These are phyloP conservation scores for Euryodendron excelsum DNA, from an alignment of 148 eudicot genomes.

Conservation along the genomic window DNA sequence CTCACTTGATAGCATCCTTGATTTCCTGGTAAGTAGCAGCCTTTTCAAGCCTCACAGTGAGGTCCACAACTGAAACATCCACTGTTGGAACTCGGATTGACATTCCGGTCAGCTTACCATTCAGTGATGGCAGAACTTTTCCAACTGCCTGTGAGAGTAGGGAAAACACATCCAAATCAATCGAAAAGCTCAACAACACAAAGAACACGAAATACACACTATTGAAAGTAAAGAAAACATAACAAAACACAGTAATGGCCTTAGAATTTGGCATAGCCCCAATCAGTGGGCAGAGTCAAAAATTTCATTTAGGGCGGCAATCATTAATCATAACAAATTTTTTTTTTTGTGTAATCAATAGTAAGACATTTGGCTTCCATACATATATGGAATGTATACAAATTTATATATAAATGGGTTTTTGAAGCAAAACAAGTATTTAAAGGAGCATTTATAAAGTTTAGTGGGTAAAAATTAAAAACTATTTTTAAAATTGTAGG, in stretches of 20 bases:
- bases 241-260: background rate
- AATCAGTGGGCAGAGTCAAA: too few species aligned
- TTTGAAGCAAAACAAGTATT: too few species aligned
- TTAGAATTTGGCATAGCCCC: too few species aligned
- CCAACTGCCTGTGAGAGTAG: constrained; percentile 57
- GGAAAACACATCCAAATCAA: background rate
- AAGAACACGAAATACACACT: background rate
- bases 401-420: too few species aligned
- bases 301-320: too few species aligned
- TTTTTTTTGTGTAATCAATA: too few species aligned
- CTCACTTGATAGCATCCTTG: constrained; percentile 67
- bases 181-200: background rate
- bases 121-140: constrained; percentile 65
- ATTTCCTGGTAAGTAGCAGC: constrained; percentile 51
- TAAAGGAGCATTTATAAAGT: too few species aligned
- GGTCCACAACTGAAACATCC: constrained; percentile 76
- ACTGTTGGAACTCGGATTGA: constrained; percentile 72
- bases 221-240: constrained; percentile 13
- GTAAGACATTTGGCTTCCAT: too few species aligned
- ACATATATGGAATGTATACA: too few species aligned
- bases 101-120: constrained; percentile 78
- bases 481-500: too few species aligned
- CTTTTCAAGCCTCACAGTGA: constrained; percentile 69
- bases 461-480: too few species aligned
- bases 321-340: too few species aligned